phyloP scores from a whole-genome alignment of 1,139 yeast genomes.

The Taiozyma sp. region DNA sequence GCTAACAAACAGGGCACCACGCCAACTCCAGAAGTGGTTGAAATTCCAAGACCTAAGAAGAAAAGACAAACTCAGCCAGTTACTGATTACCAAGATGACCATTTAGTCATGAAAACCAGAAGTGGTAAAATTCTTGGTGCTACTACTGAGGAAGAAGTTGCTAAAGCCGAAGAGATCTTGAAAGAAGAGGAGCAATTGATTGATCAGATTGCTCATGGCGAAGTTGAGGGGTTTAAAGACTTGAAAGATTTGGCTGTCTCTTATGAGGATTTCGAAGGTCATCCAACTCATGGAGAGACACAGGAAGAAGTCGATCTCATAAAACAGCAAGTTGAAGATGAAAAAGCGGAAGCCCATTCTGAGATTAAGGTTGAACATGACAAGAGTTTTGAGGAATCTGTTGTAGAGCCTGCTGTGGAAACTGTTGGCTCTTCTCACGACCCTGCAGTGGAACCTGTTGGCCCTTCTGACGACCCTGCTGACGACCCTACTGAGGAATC shows the following conservation, averaged over 20 bases:
- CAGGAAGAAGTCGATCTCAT: not conserved
- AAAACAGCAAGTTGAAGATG: not conserved
- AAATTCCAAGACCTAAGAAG: constrained; percentile 1
- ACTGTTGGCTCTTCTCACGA: too few relatives aligned
- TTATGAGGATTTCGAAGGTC: constrained; percentile 13
- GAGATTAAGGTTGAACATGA: too few relatives aligned
- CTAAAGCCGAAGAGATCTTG: constrained; percentile 12
- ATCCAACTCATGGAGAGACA: not conserved
- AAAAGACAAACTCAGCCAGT: not conserved
- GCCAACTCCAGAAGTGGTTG: not conserved
- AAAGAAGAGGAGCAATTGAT: constrained; percentile 12
- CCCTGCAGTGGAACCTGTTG: too few relatives aligned
- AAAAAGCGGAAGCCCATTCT: not conserved
- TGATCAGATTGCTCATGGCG: constrained; percentile 14
- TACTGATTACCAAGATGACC: constrained; percentile 7
- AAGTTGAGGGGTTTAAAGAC: not conserved
- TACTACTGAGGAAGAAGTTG: constrained; percentile 15
- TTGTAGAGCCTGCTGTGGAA: too few relatives aligned
- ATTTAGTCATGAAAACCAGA: constrained; percentile 25
- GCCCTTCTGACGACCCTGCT: too few relatives aligned
- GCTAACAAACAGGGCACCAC: not conserved
- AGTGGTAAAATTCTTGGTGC: constrained; percentile 28
- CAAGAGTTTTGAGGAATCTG: too few relatives aligned
- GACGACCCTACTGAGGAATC: not conserved
- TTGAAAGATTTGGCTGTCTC: constrained; percentile 13